Evolutionary conservation across 2,329 filamentous ascomycete genomes (phyloP), one percentile per base, ranked within the genome.

Genomic region (Bipolaris bicolor): DNA sequence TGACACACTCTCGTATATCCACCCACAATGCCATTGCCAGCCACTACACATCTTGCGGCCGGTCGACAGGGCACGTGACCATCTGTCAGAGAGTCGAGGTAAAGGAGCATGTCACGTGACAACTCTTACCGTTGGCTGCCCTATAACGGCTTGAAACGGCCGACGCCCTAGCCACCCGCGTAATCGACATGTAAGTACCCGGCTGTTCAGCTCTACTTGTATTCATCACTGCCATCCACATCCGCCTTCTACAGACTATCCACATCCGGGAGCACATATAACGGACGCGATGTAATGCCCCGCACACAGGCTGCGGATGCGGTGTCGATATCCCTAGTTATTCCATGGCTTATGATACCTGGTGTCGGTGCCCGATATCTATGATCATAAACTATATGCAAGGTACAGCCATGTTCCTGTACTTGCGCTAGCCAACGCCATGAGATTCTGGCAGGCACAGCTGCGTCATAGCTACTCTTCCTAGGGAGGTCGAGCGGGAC

Each of bases 381-480:
- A 49, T 43, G 41, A 33, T 47, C 52, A 47, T 47, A 48, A 49
- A 39, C 49, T 18, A 31, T 33, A 47, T 57, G 49, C 55, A 55
- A 56, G 49, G 58, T 56, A 59, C 45, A 53, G 44, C 49, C 52
- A 47, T 39, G 36, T 52, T 36, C n/a, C 29, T 49, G 33, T 24
- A 31, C 48, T 40, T 34, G 37, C 57, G 53, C 57, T 60, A 60
- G 49, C 34, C 44, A 40, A 41, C 37, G 48, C 57, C 49, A 45
- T 49, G 18, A 31, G 24, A 33, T 18, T 52, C 39, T 60, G 57
- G 33, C 57, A 57, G 49, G 36, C 49, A 45, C 33, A 33, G 44
- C 48, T 60, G 57, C 53, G 57, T 57, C 53, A 60, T 60, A 43
- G 52, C 45, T 49, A 45, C 46, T 49, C 31, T 43, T 15, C 5